Conservation (phyloP, 805 yeast species). For the Candida caryicola region DNA sequence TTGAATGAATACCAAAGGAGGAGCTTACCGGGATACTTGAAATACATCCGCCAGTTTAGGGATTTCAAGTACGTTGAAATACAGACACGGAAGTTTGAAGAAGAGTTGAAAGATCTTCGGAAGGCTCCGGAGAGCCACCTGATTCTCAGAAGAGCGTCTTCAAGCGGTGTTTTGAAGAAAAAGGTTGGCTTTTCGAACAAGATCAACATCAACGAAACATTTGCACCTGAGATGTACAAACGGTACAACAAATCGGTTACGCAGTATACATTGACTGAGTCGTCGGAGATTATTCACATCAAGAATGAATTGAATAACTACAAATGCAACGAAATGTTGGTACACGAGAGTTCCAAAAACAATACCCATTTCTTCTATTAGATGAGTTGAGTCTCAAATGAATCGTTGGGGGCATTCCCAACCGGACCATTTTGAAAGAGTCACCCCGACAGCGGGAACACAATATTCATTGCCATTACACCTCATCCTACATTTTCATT, state of each 20-base stretch:
- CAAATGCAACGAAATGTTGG: slow-evolving; percentile 64
- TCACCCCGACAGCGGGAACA: too few species aligned
- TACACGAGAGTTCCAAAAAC: slow-evolving; percentile 57
- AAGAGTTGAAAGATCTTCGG: slow-evolving; percentile 15
- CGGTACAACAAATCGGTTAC: slow-evolving; percentile 53
- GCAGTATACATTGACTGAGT: slow-evolving; percentile 49
- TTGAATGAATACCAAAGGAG: slow-evolving; percentile 22
- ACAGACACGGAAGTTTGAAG: slow-evolving; percentile 26
- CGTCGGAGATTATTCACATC: slow-evolving; percentile 50
- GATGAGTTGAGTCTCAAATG: too few species aligned
- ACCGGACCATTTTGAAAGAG: too few species aligned
- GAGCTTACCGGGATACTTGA: slow-evolving; percentile 32
- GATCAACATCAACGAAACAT: slow-evolving; percentile 51
- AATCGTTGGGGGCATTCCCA: too few species aligned
- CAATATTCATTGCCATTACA: too few species aligned
- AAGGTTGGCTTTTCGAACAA: slow-evolving; percentile 46
- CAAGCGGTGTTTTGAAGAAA: slow-evolving; percentile 12
- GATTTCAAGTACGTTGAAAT: slow-evolving; percentile 33
- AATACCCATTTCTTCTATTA: slow-evolving; percentile 66
- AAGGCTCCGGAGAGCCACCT: not conserved
- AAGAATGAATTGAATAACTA: slow-evolving; percentile 63
- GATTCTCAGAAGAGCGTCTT: not conserved
- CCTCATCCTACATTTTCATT: too few species aligned
- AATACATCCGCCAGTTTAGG: slow-evolving; percentile 33
- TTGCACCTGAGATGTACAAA: slow-evolving; percentile 49